A percentile compares a stretch with the other conserved stretches of the same genome.
These are phyloP conservation scores for Maudiozyma serrabonitensis DNA, from an alignment of 805 yeast genomes.

Conservation along the genomic window DNA sequence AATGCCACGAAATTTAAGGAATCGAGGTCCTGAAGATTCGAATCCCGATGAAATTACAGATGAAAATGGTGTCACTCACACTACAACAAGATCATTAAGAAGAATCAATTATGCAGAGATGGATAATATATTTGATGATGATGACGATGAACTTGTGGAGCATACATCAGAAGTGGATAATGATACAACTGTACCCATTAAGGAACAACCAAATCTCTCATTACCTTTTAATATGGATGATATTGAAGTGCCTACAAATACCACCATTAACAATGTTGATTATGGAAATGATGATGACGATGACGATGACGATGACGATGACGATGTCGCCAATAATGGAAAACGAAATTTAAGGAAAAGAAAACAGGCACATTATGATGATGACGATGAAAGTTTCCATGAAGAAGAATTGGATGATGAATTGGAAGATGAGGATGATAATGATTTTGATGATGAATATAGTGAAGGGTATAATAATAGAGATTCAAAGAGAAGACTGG, in stretches of 20 bases:
- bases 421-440: constrained; percentile 15
- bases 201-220: not conserved
- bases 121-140: constrained; percentile 23
- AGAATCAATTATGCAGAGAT: constrained; percentile 31
- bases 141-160: constrained; percentile 4
- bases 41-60: constrained; percentile 19
- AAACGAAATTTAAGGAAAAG: constrained; percentile 1
- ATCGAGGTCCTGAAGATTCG: constrained; percentile 7
- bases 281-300: constrained; percentile 10
- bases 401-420: constrained; percentile 24
- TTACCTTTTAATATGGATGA: not conserved
- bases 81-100: constrained; percentile 27
- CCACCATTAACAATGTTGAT: not conserved
- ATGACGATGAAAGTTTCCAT: constrained; percentile 29
- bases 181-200: not conserved
- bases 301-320: constrained; percentile 15
- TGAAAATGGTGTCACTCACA: constrained; percentile 22
- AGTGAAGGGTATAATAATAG: constrained; percentile 7
- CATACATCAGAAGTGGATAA: not conserved
- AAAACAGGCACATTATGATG: constrained; percentile 9
- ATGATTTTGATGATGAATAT: constrained; percentile 13
- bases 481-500: constrained; percentile 5
- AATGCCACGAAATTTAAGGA: constrained; percentile 12
- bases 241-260: not conserved
- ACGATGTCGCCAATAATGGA: not conserved